phyloP scores from a whole-genome alignment of 2,329 filamentous ascomycete species.

The Xylariaceae sp. region DNA sequence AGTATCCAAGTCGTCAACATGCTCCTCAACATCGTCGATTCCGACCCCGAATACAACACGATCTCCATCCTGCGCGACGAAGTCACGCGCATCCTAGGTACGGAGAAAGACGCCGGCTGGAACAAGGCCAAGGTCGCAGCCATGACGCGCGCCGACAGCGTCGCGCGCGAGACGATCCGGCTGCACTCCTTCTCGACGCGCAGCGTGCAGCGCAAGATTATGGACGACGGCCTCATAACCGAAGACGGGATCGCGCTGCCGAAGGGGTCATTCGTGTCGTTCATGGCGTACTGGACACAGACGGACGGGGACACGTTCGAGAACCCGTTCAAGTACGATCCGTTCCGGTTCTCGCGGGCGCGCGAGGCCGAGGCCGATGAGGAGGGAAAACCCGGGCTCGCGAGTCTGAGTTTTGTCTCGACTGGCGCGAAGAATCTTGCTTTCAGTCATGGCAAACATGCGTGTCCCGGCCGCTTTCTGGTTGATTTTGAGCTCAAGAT shows the following conservation, averaged over 20 bases:
- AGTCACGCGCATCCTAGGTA: conserved; percentile 29
- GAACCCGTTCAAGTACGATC: conserved; percentile 37
- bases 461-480: conserved; percentile 39
- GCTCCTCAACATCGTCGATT: conserved; percentile 39
- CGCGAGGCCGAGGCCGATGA: conserved; percentile 28
- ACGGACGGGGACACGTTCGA: conserved; percentile 31
- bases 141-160: conserved; percentile 39
- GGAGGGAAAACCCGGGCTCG: conserved; percentile 19
- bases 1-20: conserved; percentile 37
- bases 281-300: conserved; percentile 31
- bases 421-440: conserved; percentile 29
- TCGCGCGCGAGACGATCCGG: conserved; percentile 40
- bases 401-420: conserved; percentile 33
- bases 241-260: conserved; percentile 32
- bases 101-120: conserved; percentile 30
- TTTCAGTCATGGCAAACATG: conserved; percentile 38
- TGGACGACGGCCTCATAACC: conserved; percentile 30
- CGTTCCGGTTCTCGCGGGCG: conserved; percentile 37
- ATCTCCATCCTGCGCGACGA: conserved; percentile 37
- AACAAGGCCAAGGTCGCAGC: conserved; percentile 35
- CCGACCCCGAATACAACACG: conserved; percentile 36
- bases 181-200: conserved; percentile 32
- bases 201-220: conserved; percentile 27
- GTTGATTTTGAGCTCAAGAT: conserved; percentile 38
- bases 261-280: conserved; percentile 32